phyloP scores from a whole-genome alignment of 2,329 filamentous ascomycete species.

The Neonectria neomacrospora region DNA sequence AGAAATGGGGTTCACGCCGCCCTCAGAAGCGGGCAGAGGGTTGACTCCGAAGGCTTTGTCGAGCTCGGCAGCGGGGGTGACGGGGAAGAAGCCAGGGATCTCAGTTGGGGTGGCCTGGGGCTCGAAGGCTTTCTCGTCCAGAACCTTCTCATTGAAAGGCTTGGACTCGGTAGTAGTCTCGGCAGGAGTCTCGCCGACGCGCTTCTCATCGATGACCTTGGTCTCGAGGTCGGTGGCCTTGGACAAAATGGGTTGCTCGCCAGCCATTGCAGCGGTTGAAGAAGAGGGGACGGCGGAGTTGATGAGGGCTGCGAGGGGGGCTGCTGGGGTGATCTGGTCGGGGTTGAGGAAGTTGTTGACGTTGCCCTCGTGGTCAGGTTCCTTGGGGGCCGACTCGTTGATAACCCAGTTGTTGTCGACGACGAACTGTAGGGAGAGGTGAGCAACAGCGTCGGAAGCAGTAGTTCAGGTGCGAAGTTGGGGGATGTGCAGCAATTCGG shows the following conservation, averaged over 20 bases:
- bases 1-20: slow-evolving; percentile 81
- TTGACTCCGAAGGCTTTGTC: slow-evolving; percentile 67
- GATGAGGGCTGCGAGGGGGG: slow-evolving; percentile 63
- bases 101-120: slow-evolving; percentile 48
- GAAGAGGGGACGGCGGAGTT: slow-evolving; percentile 77
- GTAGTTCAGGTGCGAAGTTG: slow-evolving; percentile 25
- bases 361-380: slow-evolving; percentile 85
- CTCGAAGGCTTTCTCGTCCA: slow-evolving; percentile 11
- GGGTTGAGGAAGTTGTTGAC: slow-evolving; percentile 91
- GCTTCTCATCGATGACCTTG: slow-evolving; percentile 20
- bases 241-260: slow-evolving; percentile 65
- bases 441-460: slow-evolving; percentile 33
- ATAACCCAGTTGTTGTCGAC: slow-evolving; percentile 92
- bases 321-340: slow-evolving; percentile 70
- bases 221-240: slow-evolving; percentile 24
- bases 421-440: slow-evolving; percentile 75
- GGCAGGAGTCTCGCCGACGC: slow-evolving; percentile 46
- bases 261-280: slow-evolving; percentile 76
- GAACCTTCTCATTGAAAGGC: slow-evolving; percentile 4
- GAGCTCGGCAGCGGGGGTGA: slow-evolving; percentile 69
- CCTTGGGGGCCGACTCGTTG: slow-evolving; percentile 82
- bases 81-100: slow-evolving; percentile 65
- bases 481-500: slow-evolving; percentile 31
- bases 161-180: slow-evolving; percentile 61
- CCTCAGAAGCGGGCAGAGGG: slow-evolving; percentile 71